Conservation (phyloP, 129 eudicot genomes). For the Tagetes patula region DNA sequence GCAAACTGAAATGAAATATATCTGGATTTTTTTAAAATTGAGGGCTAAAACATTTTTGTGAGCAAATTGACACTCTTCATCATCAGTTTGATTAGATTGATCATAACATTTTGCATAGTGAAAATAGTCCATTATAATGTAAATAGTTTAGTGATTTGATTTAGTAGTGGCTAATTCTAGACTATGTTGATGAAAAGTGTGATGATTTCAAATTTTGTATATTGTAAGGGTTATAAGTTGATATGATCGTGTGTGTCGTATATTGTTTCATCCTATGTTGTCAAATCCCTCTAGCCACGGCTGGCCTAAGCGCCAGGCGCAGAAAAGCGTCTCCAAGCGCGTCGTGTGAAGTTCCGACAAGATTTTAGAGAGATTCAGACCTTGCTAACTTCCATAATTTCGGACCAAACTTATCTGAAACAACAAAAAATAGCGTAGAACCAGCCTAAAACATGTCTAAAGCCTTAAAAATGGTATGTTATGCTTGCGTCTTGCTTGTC, state of each 20-base stretch:
- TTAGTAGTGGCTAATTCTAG: not conserved
- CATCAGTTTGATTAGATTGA: not conserved
- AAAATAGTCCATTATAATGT: not conserved
- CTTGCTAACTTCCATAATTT: too few species aligned
- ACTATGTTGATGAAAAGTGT: not conserved
- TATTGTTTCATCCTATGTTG: not conserved
- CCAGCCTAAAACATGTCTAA: too few species aligned
- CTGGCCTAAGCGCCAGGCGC: too few species aligned
- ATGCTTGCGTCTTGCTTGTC: too few species aligned
- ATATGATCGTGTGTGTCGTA: not conserved
- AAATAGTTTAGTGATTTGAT: not conserved
- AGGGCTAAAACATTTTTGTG: not conserved
- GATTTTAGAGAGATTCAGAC: too few species aligned
- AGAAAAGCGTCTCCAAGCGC: too few species aligned
- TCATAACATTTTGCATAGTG: not conserved
- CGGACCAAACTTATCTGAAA: too few species aligned
- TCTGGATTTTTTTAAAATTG: not conserved
- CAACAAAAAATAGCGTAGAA: too few species aligned
- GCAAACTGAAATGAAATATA: too few species aligned
- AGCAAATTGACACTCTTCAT: not conserved
- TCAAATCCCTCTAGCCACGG: too few species aligned
- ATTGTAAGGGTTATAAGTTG: not conserved
- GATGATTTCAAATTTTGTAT: not conserved
- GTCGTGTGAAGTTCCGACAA: too few species aligned
- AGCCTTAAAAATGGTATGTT: too few species aligned